Evolutionary conservation across 1,284 basidiomycete species (phyloP).

Genomic region (Cutaneotrichosporon curvatum): DNA sequence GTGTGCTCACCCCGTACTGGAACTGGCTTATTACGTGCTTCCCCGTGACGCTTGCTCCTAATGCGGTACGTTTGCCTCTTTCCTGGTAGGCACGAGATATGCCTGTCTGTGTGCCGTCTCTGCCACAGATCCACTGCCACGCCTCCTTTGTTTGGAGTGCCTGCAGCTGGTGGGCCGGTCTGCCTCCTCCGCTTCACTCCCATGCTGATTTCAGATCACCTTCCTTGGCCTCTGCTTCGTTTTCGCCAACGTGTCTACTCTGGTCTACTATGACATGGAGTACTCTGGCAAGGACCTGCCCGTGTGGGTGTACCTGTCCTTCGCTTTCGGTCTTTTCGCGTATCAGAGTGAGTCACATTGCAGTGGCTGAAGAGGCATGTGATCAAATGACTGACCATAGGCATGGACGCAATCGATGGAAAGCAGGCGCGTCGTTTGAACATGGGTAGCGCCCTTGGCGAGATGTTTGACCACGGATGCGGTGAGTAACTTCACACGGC

Average conservation of each 20-base stretch:
- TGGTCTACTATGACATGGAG: constrained; percentile 71
- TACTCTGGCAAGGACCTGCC: constrained; percentile 64
- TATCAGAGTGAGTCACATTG: constrained; percentile 70
- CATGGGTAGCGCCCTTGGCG: constrained; percentile 91
- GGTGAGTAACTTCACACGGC: constrained; percentile 22
- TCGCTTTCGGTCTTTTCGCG: constrained; percentile 79
- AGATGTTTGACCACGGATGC: constrained; percentile 82
- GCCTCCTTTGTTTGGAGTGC: too few species aligned
- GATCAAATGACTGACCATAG: constrained; percentile 56
- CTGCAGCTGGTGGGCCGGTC: too few species aligned
- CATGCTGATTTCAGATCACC: constrained; percentile 57
- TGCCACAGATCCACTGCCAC: not conserved
- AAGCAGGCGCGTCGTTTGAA: constrained; percentile 92
- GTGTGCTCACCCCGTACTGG: constrained; percentile 84
- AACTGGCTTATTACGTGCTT: constrained; percentile 87
- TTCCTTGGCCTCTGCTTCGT: constrained; percentile 76
- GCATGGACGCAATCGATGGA: constrained; percentile 53
- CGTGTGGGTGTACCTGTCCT: constrained; percentile 80
- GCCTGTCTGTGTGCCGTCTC: not conserved
- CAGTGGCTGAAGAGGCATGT: too few species aligned
- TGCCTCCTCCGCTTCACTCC: not conserved
- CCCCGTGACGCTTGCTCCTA: constrained; percentile 82
- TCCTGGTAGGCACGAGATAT: not conserved
- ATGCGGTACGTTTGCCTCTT: constrained; percentile 57
- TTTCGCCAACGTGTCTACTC: constrained; percentile 71